Percentiles rank a stretch among this genome's conserved stretches.
Evolutionary conservation across 331 rosid genomes (phyloP).

Genomic region (Cydonia oblonga): DNA sequence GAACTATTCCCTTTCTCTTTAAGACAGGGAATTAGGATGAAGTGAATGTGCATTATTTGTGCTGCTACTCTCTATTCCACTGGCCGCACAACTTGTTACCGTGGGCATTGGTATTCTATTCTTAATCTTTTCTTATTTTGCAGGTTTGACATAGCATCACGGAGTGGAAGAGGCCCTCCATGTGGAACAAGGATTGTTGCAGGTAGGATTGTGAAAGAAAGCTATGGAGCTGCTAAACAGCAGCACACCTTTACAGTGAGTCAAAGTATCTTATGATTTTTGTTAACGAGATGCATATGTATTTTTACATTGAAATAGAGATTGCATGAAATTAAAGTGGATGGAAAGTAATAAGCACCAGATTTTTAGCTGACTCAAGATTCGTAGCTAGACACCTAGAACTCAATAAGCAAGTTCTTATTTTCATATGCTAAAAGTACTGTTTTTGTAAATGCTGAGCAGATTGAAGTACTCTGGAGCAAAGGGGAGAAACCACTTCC

Average conservation of each 20-base stretch:
- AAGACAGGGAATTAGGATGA: neutral
- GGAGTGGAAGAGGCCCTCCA: constrained; percentile 65
- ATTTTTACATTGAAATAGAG: neutral
- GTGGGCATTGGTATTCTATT: constrained; percentile 1
- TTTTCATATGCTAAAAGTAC: constrained; percentile 1
- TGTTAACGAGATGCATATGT: neutral
- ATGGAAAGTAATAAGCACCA: neutral
- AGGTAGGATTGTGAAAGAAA: constrained; percentile 85
- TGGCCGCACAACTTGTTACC: neutral
- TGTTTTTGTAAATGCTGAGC: constrained; percentile 10
- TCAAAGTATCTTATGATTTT: constrained; percentile 3
- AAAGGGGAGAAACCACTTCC: constrained; percentile 81
- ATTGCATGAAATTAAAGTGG: neutral
- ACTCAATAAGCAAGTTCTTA: neutral
- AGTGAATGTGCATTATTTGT: neutral
- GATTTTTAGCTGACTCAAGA: neutral
- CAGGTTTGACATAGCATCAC: constrained; percentile 69
- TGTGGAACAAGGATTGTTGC: constrained; percentile 68
- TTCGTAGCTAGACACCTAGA: neutral
- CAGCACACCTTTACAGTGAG: constrained; percentile 94
- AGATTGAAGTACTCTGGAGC: constrained; percentile 97
- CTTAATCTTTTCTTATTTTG: constrained; percentile 1
- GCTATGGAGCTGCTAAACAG: constrained; percentile 85
- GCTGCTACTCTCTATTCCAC: neutral
- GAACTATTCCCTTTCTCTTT: neutral